Base-by-base conservation (phyloP, 2,329 filamentous ascomycete species). In the Diaporthe nobilis region DNA sequence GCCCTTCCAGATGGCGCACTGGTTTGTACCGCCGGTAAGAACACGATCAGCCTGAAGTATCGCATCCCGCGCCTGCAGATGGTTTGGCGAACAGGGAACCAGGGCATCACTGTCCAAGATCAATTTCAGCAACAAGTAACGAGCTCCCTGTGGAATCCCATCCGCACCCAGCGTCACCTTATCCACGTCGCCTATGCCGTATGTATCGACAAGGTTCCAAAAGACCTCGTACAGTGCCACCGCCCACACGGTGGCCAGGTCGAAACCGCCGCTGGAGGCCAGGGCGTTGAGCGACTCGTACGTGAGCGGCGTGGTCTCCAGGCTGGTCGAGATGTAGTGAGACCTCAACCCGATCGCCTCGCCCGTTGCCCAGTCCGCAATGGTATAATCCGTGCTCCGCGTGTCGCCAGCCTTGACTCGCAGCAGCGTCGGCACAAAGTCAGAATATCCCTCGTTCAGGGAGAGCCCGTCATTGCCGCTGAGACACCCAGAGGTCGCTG, bases 1-100 rank as follows among this genome's bases (percentile, higher is more conserved):
- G 22, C 63, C 63, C 13, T 51, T 39, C 63, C 63, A 68, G 12
- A 68, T 51, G 12, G 44, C 63, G 22, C 63, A 68, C 44, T 68
- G 44, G 3, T 68, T 51, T 0, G 13, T 5, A 4, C 63, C 63
- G 0, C 44, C 63, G 1, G 63, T 51, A 1, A 37, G 22, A 34
- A 68, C 31, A n/a, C 63, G 63, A 34, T 68, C 44, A 0, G 63
- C 63, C 20, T 51, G 44, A 7, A 51, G 44, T 4, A 68, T 51
- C 10, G 44, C 63, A 5, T 67, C 61, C 28, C 44, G 20, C 17
- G 61, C 20, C 44, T 67, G 63, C 44, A 51, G 5, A 7, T 51
- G 63, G 2, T 37, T n/a, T 2, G 63, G 44, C 0, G 63, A 68
- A 31, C 44, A 68, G 3, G 63, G 63, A 1, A 68, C 31, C 44